phyloP scores from a whole-genome alignment of 768 basidiomycete genomes.

The Collybia sordida region DNA sequence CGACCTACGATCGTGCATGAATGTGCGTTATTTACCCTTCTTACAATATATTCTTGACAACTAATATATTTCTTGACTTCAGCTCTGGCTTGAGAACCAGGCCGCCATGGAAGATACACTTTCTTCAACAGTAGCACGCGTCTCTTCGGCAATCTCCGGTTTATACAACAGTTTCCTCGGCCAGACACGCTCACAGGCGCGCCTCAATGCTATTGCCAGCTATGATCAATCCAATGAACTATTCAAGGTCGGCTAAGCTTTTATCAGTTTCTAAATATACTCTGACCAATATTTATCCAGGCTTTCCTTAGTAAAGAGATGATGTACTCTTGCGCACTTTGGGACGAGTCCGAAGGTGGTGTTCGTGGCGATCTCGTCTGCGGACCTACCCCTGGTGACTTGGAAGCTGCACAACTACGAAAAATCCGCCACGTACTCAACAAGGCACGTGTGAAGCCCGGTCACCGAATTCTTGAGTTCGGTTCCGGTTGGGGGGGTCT shows the following conservation, averaged over 20 bases:
- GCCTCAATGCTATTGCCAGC: conserved; percentile 81
- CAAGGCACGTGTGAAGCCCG: conserved; percentile 74
- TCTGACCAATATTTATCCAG: conserved; percentile 25
- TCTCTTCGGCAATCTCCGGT: conserved; percentile 60
- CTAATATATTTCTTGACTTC: conserved; percentile 10
- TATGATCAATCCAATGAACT: conserved; percentile 92
- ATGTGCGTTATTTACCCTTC: conserved; percentile 41
- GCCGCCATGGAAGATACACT: conserved; percentile 55
- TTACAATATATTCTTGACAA: conserved; percentile 6
- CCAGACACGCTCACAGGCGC: conserved; percentile 69
- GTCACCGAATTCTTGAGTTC: conserved; percentile 84
- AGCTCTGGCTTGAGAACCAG: conserved; percentile 72
- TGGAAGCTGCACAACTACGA: conserved; percentile 80
- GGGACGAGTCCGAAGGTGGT: conserved; percentile 78
- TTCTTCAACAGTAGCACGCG: conserved; percentile 53
- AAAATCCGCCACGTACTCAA: conserved; percentile 83
- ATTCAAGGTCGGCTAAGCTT: conserved; percentile 53
- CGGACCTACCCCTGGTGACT: conserved; percentile 59
- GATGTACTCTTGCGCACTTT: conserved; percentile 94
- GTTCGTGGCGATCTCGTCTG: conserved; percentile 66
- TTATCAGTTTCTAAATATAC: background rate
- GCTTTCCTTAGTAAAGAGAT: conserved; percentile 85
- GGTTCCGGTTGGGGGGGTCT: conserved; percentile 94
- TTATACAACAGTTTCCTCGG: conserved; percentile 72
- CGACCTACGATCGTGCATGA: conserved; percentile 59